Evolutionary conservation across 1,284 basidiomycete genomes (phyloP), one percentile per base, ranked within the genome.

Genomic region (Austroboletus niveus): DNA sequence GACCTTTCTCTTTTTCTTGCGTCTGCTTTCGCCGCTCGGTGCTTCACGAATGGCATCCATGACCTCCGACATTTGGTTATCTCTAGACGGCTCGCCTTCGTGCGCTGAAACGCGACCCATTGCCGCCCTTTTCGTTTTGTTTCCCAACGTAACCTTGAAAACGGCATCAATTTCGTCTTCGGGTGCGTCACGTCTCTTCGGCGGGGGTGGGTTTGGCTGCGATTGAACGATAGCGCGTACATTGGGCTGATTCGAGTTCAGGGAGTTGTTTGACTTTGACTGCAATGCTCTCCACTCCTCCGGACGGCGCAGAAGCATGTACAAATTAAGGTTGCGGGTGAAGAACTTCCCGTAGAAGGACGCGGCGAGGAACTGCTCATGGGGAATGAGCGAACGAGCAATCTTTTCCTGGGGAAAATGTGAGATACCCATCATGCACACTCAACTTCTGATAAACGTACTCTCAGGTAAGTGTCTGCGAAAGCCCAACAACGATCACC

Each of bases 331-430:
- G 62, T 85, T 87, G 39, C 86, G 79, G 36, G 82, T 79, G 60
- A 97, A 92, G 75, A 85, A 96, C 65, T 90, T 92, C 36, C 93
- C 94, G 61, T 85, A 96, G 63, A 80, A 85, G 2, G 89, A 92
- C 7, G 77, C 84, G 1, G 84, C 81, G 20, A 98, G 80, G 17
- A 74, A 73, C 27, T 82, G 79, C 57, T 93, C 87, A 51, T 90
- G 79, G 1, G 80, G 72, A 27, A 92, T 72, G 10, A 96, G 72
- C 11, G 88, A 88, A 14, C 82, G 81, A 1, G 89, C 93, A 47
- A 98, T 92, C 70, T 94, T 95, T 72, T 96, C 93, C 89, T 93
- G 59, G 35, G 24, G 20, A n/a, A 48, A n/a, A 47, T 39, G 36
- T 53, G 41, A 65, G 51, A 48, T 45, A 36, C 32, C 36, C 29